Percentiles rank a stretch among this genome's conserved stretches.
Conservation (phyloP, 352 stramenopile species). For the Pythium sukuiense region DNA sequence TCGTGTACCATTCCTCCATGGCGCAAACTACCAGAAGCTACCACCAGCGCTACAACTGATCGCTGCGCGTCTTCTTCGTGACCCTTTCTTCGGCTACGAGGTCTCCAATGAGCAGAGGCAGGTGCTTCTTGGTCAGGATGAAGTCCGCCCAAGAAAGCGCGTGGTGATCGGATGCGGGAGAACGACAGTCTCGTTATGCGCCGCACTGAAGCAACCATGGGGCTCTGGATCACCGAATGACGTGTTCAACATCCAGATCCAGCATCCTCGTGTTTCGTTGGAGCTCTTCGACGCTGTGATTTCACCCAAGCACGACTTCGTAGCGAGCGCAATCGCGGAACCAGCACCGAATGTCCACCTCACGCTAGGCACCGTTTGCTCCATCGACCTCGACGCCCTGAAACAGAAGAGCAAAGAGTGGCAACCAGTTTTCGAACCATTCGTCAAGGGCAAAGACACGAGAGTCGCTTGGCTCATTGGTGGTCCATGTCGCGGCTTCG, state of each 20-base stretch:
- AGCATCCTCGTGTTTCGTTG: conserved; percentile 62
- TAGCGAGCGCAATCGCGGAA: neutral
- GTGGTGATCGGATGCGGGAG: conserved; percentile 74
- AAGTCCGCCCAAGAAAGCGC: conserved; percentile 12
- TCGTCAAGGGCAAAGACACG: conserved; percentile 13
- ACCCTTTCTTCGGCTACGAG: conserved; percentile 56
- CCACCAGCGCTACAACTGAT: conserved; percentile 49
- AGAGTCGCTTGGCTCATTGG: conserved; percentile 60
- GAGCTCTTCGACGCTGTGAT: conserved; percentile 64
- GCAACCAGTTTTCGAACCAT: conserved; percentile 2
- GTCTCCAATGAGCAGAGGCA: conserved; percentile 3
- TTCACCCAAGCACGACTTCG: conserved; percentile 57
- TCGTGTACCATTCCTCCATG: conserved; percentile 34
- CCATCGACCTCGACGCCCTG: conserved; percentile 11
- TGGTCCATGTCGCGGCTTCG: conserved; percentile 63
- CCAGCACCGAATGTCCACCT: conserved; percentile 37
- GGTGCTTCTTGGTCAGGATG: conserved; percentile 5
- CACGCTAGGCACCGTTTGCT: conserved; percentile 54
- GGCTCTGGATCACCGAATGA: neutral
- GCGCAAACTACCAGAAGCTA: conserved; percentile 28
- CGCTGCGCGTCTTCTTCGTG: conserved; percentile 31
- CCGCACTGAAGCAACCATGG: conserved; percentile 41
- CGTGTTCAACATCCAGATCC: conserved; percentile 76
- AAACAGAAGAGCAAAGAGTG: conserved; percentile 23
- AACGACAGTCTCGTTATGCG: conserved; percentile 64